These are phyloP conservation scores for Saturnispora sanitii DNA, from an alignment of 805 yeast genomes.

Conservation along the genomic window DNA sequence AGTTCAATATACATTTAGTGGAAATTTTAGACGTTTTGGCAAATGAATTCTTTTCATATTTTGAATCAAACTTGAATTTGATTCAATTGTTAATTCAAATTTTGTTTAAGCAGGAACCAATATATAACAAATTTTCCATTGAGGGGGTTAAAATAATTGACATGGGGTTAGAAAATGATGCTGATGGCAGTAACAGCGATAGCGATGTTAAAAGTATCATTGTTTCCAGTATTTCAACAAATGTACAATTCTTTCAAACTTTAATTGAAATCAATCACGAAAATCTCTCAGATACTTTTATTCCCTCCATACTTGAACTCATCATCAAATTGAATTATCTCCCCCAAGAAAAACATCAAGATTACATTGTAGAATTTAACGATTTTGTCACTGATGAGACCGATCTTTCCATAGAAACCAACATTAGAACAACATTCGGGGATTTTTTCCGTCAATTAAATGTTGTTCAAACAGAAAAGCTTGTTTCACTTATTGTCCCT, in stretches of 20 bases:
- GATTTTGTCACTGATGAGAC: slow-evolving; percentile 63
- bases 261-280: slow-evolving; percentile 17
- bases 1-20: not conserved
- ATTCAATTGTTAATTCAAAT: slow-evolving; percentile 15
- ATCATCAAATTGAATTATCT: slow-evolving; percentile 32
- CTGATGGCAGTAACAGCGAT: no score
- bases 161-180: no score
- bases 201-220: no score
- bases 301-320: slow-evolving; percentile 19
- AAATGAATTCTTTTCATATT: slow-evolving; percentile 18
- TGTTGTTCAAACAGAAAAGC: slow-evolving; percentile 28
- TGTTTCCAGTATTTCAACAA: slow-evolving; percentile 19
- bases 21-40: slow-evolving; percentile 25
- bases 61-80: slow-evolving; percentile 11
- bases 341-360: slow-evolving; percentile 33
- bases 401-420: slow-evolving; percentile 48
- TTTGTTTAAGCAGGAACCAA: slow-evolving; percentile 12
- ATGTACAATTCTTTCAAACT: slow-evolving; percentile 26
- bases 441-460: slow-evolving; percentile 47
- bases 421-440: slow-evolving; percentile 51
- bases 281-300: slow-evolving; percentile 11
- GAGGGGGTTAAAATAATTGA: slow-evolving; percentile 1
- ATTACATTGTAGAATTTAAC: slow-evolving; percentile 56
- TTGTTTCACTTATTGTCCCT: slow-evolving; percentile 19
- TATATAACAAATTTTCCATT: slow-evolving; percentile 16